A percentile compares a stretch with the other conserved stretches of the same genome.
phyloP scores from a whole-genome alignment of 2,329 filamentous ascomycete species.

The Aphanoascus verrucosus region DNA sequence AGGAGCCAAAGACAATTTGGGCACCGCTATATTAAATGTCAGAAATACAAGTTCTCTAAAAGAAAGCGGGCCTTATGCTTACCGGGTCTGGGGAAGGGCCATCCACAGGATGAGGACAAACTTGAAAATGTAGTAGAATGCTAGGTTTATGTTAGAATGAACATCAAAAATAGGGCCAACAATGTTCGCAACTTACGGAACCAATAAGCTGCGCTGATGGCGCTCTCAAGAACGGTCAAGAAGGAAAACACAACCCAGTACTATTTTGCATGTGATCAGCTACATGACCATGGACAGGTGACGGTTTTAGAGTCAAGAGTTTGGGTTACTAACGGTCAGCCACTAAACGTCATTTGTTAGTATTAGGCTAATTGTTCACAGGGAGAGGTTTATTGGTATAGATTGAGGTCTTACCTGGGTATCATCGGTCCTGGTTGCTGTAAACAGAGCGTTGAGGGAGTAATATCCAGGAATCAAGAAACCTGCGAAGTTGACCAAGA shows the following conservation, averaged over 20 bases:
- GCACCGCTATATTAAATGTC: conserved; percentile 56
- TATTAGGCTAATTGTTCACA: conserved; percentile 4
- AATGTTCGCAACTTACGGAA: conserved; percentile 42
- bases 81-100: conserved; percentile 87
- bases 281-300: conserved; percentile 11
- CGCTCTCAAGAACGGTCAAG: conserved; percentile 55
- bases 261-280: conserved; percentile 28
- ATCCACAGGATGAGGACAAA: conserved; percentile 97
- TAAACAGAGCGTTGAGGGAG: conserved; percentile 55
- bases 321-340: conserved; percentile 44
- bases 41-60: conserved; percentile 5
- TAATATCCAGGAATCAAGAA: conserved; percentile 58
- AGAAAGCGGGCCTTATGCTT: conserved; percentile 35
- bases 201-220: conserved; percentile 58
- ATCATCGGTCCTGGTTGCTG: conserved; percentile 49
- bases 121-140: conserved; percentile 99
- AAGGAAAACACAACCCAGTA: conserved; percentile 61
- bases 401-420: conserved; percentile 44
- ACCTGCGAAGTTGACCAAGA: conserved; percentile 57
- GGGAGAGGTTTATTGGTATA: not conserved
- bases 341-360: conserved; percentile 39
- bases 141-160: conserved; percentile 21
- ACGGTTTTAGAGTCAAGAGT: conserved; percentile 8
- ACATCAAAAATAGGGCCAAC: conserved; percentile 18
- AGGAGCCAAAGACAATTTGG: conserved; percentile 91